phyloP scores from a whole-genome alignment of 345 rosid species.

The Salix dunnii region DNA sequence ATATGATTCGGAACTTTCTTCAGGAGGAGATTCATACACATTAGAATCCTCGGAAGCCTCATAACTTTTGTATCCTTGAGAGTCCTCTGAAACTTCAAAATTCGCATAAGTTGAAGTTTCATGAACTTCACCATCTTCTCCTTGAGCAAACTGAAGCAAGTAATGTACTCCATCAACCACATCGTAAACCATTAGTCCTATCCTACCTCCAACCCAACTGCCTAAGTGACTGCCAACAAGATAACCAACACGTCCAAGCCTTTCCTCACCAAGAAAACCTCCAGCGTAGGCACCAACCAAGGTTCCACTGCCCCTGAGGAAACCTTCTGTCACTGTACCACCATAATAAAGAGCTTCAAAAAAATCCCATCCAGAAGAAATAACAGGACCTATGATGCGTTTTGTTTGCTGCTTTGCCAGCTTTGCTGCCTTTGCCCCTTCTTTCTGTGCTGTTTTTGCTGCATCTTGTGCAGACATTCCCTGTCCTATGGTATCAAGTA shows the following conservation, averaged over 20 bases:
- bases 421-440: conserved; percentile 86
- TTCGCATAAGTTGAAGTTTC: not conserved
- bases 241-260: conserved; percentile 80
- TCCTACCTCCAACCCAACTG: conserved; percentile 95
- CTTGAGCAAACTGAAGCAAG: conserved; percentile 43
- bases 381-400: conserved; percentile 80
- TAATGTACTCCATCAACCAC: conserved; percentile 65
- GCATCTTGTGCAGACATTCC: conserved; percentile 63
- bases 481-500: conserved; percentile 58
- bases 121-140: conserved; percentile 22
- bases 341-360: conserved; percentile 92
- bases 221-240: conserved; percentile 88
- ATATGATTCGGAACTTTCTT: conserved; percentile 9
- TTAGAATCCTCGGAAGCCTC: conserved; percentile 10
- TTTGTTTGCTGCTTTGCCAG: conserved; percentile 66
- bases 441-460: conserved; percentile 66
- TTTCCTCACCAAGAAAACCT: conserved; percentile 70
- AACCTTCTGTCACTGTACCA: conserved; percentile 77
- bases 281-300: conserved; percentile 80
- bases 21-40: conserved; percentile 12
- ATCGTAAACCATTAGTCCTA: conserved; percentile 89
- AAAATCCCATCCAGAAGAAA: conserved; percentile 96
- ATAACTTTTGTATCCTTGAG: not conserved
- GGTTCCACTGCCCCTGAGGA: conserved; percentile 87
- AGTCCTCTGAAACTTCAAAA: conserved; percentile 2